Percentiles rank a stretch among this genome's conserved stretches.
These are phyloP conservation scores for Fusarium sp. DNA, from an alignment of 2,329 filamentous ascomycete species.

Conservation along the genomic window DNA sequence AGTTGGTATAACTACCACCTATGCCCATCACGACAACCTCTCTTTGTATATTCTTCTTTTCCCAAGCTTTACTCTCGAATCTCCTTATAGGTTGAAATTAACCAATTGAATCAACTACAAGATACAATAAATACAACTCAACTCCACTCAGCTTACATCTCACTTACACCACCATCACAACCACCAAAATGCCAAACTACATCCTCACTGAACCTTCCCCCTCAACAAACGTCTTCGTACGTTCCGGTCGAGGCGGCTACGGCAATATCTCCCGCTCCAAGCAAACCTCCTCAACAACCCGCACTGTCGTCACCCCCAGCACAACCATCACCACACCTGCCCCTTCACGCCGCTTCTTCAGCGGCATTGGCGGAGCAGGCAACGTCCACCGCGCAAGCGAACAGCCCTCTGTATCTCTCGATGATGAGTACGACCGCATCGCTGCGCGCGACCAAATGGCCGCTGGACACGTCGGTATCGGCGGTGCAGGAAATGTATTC, in stretches of 20 bases:
- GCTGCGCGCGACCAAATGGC: constrained; percentile 55
- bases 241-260: constrained; percentile 67
- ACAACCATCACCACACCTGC: constrained; percentile 50
- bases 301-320: constrained; percentile 57
- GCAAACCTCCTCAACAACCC: constrained; percentile 60
- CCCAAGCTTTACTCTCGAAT: constrained; percentile 12
- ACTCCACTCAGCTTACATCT: constrained; percentile 11
- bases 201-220: constrained; percentile 51
- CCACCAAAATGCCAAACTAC: constrained; percentile 49
- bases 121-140: constrained; percentile 11
- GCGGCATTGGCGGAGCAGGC: constrained; percentile 75
- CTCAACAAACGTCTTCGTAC: constrained; percentile 53
- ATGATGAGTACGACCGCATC: constrained; percentile 60
- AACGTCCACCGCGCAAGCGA: constrained; percentile 66
- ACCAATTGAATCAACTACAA: background rate
- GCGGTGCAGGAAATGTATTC: constrained; percentile 74
- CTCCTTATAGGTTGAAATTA: background rate
- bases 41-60: constrained; percentile 4
- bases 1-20: constrained; percentile 42
- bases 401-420: constrained; percentile 62
- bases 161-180: constrained; percentile 22
- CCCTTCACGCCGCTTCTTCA: constrained; percentile 67
- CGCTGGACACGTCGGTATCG: constrained; percentile 73
- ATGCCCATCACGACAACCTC: constrained; percentile 39
- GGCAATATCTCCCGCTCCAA: constrained; percentile 67